Conservation (phyloP, 495 filamentous ascomycete genomes). For the Aspergillus diversus region DNA sequence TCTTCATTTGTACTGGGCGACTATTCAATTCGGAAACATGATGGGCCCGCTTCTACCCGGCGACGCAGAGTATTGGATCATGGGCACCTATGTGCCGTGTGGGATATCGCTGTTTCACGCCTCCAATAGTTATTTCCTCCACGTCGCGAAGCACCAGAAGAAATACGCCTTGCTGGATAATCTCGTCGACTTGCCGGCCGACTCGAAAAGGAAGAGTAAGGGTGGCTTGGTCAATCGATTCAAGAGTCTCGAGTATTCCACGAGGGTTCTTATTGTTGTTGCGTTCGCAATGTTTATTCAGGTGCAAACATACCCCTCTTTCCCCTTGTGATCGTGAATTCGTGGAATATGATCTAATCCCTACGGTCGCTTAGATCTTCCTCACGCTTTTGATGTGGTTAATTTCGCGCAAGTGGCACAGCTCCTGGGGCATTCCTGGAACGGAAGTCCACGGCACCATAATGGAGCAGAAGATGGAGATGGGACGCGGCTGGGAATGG, state of each 20-base stretch:
- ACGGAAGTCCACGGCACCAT: constrained; percentile 38
- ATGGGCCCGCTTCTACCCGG: constrained; percentile 63
- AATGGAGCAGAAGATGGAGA: constrained; percentile 43
- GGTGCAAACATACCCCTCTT: constrained; percentile 19
- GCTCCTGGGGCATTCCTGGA: constrained; percentile 57
- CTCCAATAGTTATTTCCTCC: constrained; percentile 66
- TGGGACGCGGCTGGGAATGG: constrained; percentile 68
- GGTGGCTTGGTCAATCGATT: constrained; percentile 32
- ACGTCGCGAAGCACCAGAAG: constrained; percentile 55
- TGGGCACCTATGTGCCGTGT: constrained; percentile 70
- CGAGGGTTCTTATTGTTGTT: constrained; percentile 32
- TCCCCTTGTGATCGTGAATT: not conserved
- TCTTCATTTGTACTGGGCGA: constrained; percentile 66
- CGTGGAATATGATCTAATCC: constrained; percentile 12
- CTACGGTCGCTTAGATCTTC: constrained; percentile 47
- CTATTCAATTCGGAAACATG: constrained; percentile 63
- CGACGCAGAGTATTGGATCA: constrained; percentile 69
- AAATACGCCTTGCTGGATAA: constrained; percentile 31
- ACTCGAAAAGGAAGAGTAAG: constrained; percentile 14
- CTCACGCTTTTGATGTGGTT: constrained; percentile 64
- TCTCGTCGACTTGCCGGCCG: constrained; percentile 7
- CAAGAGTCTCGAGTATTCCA: constrained; percentile 33
- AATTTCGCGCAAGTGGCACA: constrained; percentile 68
- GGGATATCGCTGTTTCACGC: constrained; percentile 75
- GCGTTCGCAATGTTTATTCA: constrained; percentile 33